Evolutionary conservation across 2,329 filamentous ascomycete species (phyloP).

Genomic region (Curvularia lunata): DNA sequence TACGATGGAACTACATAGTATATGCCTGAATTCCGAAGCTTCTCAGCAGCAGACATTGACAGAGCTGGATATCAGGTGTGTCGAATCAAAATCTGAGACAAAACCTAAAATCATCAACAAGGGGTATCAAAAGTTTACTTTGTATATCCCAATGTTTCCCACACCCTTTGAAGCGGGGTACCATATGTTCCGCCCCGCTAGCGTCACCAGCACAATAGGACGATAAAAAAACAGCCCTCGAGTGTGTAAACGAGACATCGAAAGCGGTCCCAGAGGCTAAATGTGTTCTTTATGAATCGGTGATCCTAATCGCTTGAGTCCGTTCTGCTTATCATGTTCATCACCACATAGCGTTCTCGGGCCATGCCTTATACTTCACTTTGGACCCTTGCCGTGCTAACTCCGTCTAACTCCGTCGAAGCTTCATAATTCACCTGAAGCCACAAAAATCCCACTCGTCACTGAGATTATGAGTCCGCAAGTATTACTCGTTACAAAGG

Average conservation of each 20-base stretch:
- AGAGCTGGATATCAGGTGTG: not conserved
- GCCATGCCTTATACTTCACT: not conserved
- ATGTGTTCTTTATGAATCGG: not conserved
- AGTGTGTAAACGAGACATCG: not conserved
- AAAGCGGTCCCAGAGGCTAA: not conserved
- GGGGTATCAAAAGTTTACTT: too few relatives aligned
- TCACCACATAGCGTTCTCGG: not conserved
- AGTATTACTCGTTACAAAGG: too few relatives aligned
- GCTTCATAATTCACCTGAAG: not conserved
- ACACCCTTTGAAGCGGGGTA: not conserved
- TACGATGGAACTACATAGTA: not conserved
- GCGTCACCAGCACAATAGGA: not conserved
- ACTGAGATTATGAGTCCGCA: too few relatives aligned
- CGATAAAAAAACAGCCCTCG: not conserved
- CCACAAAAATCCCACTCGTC: not conserved
- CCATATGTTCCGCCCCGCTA: not conserved
- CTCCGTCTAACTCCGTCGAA: slow-evolving; percentile 4
- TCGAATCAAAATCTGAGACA: not conserved
- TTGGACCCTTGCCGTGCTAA: not conserved
- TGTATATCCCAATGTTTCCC: not conserved
- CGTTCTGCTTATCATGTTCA: not conserved
- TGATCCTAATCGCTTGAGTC: not conserved
- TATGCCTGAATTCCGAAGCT: not conserved
- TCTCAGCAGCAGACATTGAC: not conserved
- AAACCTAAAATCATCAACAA: not conserved